Percentiles rank a stretch among this genome's conserved stretches.
These are phyloP conservation scores for Voacanga thouarsii DNA, from an alignment of 257 asterid genomes.

Conservation along the genomic window DNA sequence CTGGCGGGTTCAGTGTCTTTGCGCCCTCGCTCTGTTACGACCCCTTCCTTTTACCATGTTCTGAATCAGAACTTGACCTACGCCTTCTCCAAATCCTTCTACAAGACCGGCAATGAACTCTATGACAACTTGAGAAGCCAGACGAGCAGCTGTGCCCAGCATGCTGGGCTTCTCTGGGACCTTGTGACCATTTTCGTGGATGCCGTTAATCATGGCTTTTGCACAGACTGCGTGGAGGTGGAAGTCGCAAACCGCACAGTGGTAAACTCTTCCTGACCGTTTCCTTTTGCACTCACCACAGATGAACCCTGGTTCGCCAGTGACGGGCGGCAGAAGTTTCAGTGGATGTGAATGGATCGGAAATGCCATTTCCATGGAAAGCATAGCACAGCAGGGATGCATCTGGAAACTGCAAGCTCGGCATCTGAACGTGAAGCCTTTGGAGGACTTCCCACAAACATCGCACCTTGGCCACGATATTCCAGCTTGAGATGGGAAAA, in stretches of 20 bases:
- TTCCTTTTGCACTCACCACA: slow-evolving; percentile 65
- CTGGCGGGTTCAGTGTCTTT: too few relatives aligned
- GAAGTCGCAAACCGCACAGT: slow-evolving; percentile 63
- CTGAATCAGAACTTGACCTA: slow-evolving; percentile 59
- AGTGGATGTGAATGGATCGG: slow-evolving; percentile 50
- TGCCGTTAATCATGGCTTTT: slow-evolving; percentile 62
- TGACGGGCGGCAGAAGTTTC: slow-evolving; percentile 40
- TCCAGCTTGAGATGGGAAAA: slow-evolving; percentile 36
- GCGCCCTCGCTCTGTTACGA: not conserved
- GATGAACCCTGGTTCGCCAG: not conserved
- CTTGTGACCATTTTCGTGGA: slow-evolving; percentile 48
- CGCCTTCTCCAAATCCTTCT: slow-evolving; percentile 79
- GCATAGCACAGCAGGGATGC: slow-evolving; percentile 92
- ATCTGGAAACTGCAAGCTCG: slow-evolving; percentile 79
- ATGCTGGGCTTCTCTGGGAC: slow-evolving; percentile 60
- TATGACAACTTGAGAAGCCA: slow-evolving; percentile 68
- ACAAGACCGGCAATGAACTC: slow-evolving; percentile 70
- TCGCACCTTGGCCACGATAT: slow-evolving; percentile 70
- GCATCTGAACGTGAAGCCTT: slow-evolving; percentile 76
- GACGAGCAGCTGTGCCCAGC: slow-evolving; percentile 59
- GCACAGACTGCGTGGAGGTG: slow-evolving; percentile 77
- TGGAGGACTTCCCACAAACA: slow-evolving; percentile 56
- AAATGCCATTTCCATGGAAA: slow-evolving; percentile 41
- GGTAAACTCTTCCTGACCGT: slow-evolving; percentile 54
- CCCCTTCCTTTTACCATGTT: slow-evolving; percentile 51